Evolutionary conservation across 129 eudicot species (phyloP), one percentile per base, ranked within the genome.

Genomic region (Kitagawia praeruptora): DNA sequence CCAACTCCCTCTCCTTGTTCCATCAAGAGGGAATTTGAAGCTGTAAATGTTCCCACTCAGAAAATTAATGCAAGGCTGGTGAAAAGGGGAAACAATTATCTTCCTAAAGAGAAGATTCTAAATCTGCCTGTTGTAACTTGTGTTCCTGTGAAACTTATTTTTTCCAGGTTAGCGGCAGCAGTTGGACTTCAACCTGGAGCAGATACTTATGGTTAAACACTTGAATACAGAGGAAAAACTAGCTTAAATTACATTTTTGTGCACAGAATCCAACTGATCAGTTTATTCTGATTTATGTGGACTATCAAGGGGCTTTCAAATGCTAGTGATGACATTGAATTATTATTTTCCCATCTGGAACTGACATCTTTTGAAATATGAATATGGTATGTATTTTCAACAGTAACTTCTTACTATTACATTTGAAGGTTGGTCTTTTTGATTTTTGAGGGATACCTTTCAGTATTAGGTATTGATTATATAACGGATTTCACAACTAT

Each of bases 91-190:
- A 40, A 47, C 48, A 72, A 8, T n/a, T 45, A 2, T 41, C 25
- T 23, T 51, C 14, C 41, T 45, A 3, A 15, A 45, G 18, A 69
- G 7, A 14, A 69, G 51, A 53, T 54, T 66, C 73, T n/a, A 31
- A 54, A 10, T 56, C 10, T 40, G 16, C 38, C 64, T 39, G 19
- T 37, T 4, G 38, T 54, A 53, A 73, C 66, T 77, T 86, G 86
- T 75, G 76, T 83, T 25, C 86, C 82, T 21, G 89, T 86, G 82
- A 80, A 67, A 21, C 70, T 47, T 74, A 54, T 83, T 46, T 74
- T 77, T 66, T 46, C 82, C 61, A 86, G 70, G 78, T 38, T 85
- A 77, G n/a, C 45, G 28, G n/a, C 49, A 28, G 88, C 86, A 54
- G 44, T 85, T 48, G 81, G 82, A 67, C 67, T 75, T 78, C 75